Conservation (phyloP, 495 filamentous ascomycete genomes). For the Astrothelium subdiscretum region DNA sequence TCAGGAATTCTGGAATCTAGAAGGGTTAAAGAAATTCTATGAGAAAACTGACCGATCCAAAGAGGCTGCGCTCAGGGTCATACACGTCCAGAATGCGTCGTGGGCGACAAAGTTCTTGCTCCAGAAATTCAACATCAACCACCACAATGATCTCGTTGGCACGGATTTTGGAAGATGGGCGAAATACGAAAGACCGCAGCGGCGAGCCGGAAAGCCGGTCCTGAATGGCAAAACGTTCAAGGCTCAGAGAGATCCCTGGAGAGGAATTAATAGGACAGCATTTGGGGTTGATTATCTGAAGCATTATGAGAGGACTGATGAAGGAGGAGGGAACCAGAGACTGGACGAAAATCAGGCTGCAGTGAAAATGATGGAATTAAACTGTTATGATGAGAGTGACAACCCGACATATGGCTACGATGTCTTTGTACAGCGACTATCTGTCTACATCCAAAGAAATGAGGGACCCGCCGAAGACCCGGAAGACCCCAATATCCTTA, state of each 20-base stretch:
- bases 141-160: slow-evolving; percentile 33
- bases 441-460: slow-evolving; percentile 24
- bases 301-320: slow-evolving; percentile 20
- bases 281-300: slow-evolving; percentile 46
- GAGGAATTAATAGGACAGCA: slow-evolving; percentile 35
- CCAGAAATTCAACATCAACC: slow-evolving; percentile 42
- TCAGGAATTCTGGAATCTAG: slow-evolving; percentile 35
- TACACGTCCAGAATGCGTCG: slow-evolving; percentile 44
- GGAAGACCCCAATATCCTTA: slow-evolving; percentile 20
- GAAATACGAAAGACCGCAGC: slow-evolving; percentile 33
- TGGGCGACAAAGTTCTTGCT: slow-evolving; percentile 41
- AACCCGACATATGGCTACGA: slow-evolving; percentile 32
- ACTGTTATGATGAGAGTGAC: slow-evolving; percentile 34
- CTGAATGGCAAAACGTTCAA: slow-evolving; percentile 39
- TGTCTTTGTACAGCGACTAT: slow-evolving; percentile 34
- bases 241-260: slow-evolving; percentile 41
- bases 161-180: slow-evolving; percentile 41
- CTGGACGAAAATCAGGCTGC: slow-evolving; percentile 9
- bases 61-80: slow-evolving; percentile 35
- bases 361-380: slow-evolving; percentile 39
- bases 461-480: slow-evolving; percentile 21
- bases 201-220: slow-evolving; percentile 38
- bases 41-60: slow-evolving; percentile 21
- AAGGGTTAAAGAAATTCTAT: slow-evolving; percentile 34
- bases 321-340: slow-evolving; percentile 7